Base-by-base conservation (phyloP, 1,139 yeast genomes). In the Candida sanyaensis region DNA sequence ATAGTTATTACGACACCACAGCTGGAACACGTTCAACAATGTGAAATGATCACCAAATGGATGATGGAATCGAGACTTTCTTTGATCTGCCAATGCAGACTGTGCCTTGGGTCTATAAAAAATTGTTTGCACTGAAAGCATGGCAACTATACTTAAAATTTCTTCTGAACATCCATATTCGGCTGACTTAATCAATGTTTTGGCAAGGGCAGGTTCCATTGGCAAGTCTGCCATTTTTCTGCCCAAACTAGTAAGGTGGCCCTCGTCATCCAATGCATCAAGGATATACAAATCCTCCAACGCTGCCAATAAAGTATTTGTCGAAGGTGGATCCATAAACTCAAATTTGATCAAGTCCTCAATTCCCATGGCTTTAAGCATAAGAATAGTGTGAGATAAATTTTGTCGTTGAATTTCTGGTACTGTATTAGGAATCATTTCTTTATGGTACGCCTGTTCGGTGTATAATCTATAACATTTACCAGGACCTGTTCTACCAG, bases 361-460 rank as follows among this genome's bases (percentile, higher is more conserved):
- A 45, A 93, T 89, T 0, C 98, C 98, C 95, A 93, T 91, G 1
- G 97, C 96, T 62, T 93, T 93, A 51, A 93, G 75, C 88, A 92
- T 84, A 55, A 93, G 71, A 43, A 92, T 85, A 0, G 97, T 91
- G 60, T 87, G 81, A 4, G 96, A 81, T 51, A 93, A 68, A 62
- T 95, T 93, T 61, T 88, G 96, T 51, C 99, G 74, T 65, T 91
- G 96, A 47, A 93, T 93, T 61, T 93, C 99, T 0, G 99, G 99
- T 3, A 88, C 77, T 0, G 96, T 81, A 53, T 85, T 87, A 1
- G 93, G 84, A 17, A 84, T 67, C 97, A 93, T 90, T 62, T 95
- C 99, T 45, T 71, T 75, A 41, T 80, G 65, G 60, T 66, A 88
- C 0, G 92, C 88, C 23, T 73, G 63, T 56, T 86, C 87, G 0